Evolutionary conservation across 257 asterid species (phyloP), one percentile per base, ranked within the genome.

Genomic region (Solanum sitiens): DNA sequence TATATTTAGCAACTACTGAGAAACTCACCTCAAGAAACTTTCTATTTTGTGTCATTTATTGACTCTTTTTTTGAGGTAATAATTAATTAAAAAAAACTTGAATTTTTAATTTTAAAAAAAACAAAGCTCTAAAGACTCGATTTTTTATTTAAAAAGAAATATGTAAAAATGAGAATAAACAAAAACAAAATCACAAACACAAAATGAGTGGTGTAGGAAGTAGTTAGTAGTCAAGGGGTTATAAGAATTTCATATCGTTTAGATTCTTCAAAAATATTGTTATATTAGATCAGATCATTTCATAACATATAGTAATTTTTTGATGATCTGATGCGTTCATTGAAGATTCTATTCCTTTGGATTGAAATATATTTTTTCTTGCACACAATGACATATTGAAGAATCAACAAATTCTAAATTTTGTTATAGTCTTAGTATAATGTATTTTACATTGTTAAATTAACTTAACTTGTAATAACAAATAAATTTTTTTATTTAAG

Each of bases 261-360:
- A 39, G 6, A 72, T 72, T 2, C 9, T 72, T 6, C 0, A 72
- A 72, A 72, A 73, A 73, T 73, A 73, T 35, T 4, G 2, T 20
- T 4, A 3, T 1, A 9, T 2, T 4, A 7, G 4, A 8, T 32
- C 0, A 0, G 0, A 3, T 71, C 0, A 2, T 71, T 32, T 0
- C 2, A 16, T 16, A 32, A 71, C 9, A 32, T 4, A 16, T 71
- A 8, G 33, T 71, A 8, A 16, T 8, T 20, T 27, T 71, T 71
- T 35, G 0, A 72, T 72, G 5, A 73, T 35, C 2, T 0, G 8
- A 18, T 27, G 5, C 0, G 11, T 7, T 25, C 37, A 14, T 0
- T 0, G 32, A 2, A 12, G 21, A 27, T 67, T 27, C 3, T 68
- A 68, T 30, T 68, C 3, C 7, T 12, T 68, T 68, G 18, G 21